A percentile compares a stretch with the other conserved stretches of the same genome.
These are phyloP conservation scores for Saccharomyces hybrid DNA, from an alignment of 1,139 yeast genomes.

Conservation along the genomic window DNA sequence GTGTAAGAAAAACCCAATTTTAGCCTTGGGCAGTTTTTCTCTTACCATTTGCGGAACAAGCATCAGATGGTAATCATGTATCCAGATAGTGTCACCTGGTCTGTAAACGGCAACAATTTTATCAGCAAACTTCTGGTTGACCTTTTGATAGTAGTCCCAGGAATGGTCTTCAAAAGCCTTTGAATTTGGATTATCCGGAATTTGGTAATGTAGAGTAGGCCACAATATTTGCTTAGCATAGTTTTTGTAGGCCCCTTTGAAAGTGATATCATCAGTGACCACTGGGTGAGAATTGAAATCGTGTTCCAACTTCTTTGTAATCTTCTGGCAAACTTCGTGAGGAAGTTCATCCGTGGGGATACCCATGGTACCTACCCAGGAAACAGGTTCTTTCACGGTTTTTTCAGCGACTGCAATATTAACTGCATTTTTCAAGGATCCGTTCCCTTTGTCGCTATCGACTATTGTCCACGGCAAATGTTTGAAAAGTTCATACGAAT, in stretches of 20 bases:
- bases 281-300: slow-evolving; percentile 56
- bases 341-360: slow-evolving; percentile 80
- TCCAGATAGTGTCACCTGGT: slow-evolving; percentile 72
- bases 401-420: slow-evolving; percentile 45
- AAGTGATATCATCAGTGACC: slow-evolving; percentile 62
- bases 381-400: slow-evolving; percentile 40
- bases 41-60: slow-evolving; percentile 79
- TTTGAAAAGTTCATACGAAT: slow-evolving; percentile 50
- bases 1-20: slow-evolving; percentile 83
- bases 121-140: slow-evolving; percentile 74
- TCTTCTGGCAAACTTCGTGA: slow-evolving; percentile 41
- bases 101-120: slow-evolving; percentile 55
- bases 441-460: slow-evolving; percentile 67
- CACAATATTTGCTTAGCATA: slow-evolving; percentile 87
- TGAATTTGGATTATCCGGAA: slow-evolving; percentile 85
- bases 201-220: slow-evolving; percentile 93
- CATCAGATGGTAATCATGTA: slow-evolving; percentile 84
- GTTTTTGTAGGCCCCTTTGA: slow-evolving; percentile 78
- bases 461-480: slow-evolving; percentile 68
- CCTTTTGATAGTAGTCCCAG: slow-evolving; percentile 69
- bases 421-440: slow-evolving; percentile 80
- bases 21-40: slow-evolving; percentile 63
- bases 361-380: slow-evolving; percentile 83
- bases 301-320: slow-evolving; percentile 37
- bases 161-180: slow-evolving; percentile 92